Conservation (phyloP, 257 asterid species). For the Ajuga chamaepitys region DNA sequence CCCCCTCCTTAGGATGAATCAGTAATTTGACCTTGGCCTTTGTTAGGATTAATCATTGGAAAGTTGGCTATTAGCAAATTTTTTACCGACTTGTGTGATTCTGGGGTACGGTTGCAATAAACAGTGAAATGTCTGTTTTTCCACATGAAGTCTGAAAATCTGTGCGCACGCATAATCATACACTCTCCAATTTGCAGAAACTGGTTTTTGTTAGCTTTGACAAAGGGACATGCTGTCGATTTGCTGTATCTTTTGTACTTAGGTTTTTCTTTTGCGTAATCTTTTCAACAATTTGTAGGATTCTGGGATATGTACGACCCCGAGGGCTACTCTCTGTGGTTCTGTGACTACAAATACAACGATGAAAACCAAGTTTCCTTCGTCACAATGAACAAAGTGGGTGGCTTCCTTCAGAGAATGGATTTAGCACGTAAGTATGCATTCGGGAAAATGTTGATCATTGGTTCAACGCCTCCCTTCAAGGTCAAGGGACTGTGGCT, state of each 20-base stretch:
- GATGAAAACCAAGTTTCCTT: slow-evolving; percentile 84
- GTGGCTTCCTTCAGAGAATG: slow-evolving; percentile 94
- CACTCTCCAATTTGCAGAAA: too few relatives aligned
- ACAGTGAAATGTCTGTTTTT: too few relatives aligned
- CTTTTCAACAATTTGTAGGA: too few relatives aligned
- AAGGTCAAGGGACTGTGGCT: slow-evolving; percentile 97
- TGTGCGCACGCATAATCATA: too few relatives aligned
- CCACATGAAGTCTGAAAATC: too few relatives aligned
- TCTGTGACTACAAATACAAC: slow-evolving; percentile 89
- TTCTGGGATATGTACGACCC: slow-evolving; percentile 99
- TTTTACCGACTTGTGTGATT: too few relatives aligned
- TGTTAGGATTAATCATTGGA: too few relatives aligned
- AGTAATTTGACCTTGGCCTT: background rate
- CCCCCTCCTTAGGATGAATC: background rate
- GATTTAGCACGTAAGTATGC: slow-evolving; percentile 91
- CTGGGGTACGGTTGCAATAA: too few relatives aligned
- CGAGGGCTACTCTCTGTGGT: slow-evolving; percentile 96
- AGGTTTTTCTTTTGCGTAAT: too few relatives aligned
- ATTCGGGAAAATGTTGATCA: slow-evolving; percentile 86
- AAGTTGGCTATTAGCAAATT: too few relatives aligned
- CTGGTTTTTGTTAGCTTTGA: too few relatives aligned
- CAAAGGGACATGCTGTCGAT: too few relatives aligned
- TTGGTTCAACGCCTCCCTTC: slow-evolving; percentile 71
- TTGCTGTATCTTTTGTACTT: background rate
- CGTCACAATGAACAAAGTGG: slow-evolving; percentile 85